A percentile compares a stretch with the other conserved stretches of the same genome.
Evolutionary conservation across 2,329 filamentous ascomycete genomes (phyloP).

Genomic region (Neocatenulostroma microsporum): DNA sequence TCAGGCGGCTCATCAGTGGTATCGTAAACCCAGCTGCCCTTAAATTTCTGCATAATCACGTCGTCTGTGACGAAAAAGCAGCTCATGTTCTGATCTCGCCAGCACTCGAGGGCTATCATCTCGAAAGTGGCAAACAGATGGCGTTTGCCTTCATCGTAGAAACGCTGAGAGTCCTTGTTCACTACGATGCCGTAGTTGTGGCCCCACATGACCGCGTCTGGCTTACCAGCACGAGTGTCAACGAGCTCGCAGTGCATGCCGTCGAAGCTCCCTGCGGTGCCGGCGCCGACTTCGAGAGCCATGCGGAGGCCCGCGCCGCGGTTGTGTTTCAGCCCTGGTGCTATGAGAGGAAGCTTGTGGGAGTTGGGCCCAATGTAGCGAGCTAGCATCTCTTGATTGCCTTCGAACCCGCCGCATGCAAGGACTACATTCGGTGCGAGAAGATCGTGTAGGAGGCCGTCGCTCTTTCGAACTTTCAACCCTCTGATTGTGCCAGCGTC

Average conservation of each 20-base stretch:
- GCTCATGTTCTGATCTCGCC: conserved; percentile 35
- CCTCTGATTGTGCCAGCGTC: conserved; percentile 31
- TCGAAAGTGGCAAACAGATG: conserved; percentile 42
- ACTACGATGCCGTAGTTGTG: conserved; percentile 41
- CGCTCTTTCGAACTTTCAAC: conserved; percentile 32
- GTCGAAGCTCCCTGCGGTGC: conserved; percentile 34
- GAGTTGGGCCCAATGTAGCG: conserved; percentile 34
- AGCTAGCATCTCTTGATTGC: conserved; percentile 36
- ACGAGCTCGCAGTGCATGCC: conserved; percentile 39
- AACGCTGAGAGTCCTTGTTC: conserved; percentile 46
- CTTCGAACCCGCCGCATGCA: conserved; percentile 36
- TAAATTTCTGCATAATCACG: conserved; percentile 36
- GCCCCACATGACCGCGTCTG: conserved; percentile 29
- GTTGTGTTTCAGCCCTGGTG: conserved; percentile 36
- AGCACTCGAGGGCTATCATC: conserved; percentile 36
- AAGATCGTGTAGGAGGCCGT: conserved; percentile 31
- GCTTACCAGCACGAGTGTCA: conserved; percentile 35
- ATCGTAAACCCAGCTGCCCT: conserved; percentile 38
- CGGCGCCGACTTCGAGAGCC: conserved; percentile 36
- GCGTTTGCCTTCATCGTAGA: conserved; percentile 96
- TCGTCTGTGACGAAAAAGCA: conserved; percentile 37
- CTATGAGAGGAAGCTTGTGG: conserved; percentile 35
- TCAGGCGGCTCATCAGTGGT: conserved; percentile 37
- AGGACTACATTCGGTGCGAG: conserved; percentile 31
- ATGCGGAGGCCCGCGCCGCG: conserved; percentile 34